phyloP scores from a whole-genome alignment of 1,139 yeast species.

The Hanseniaspora uvarum region DNA sequence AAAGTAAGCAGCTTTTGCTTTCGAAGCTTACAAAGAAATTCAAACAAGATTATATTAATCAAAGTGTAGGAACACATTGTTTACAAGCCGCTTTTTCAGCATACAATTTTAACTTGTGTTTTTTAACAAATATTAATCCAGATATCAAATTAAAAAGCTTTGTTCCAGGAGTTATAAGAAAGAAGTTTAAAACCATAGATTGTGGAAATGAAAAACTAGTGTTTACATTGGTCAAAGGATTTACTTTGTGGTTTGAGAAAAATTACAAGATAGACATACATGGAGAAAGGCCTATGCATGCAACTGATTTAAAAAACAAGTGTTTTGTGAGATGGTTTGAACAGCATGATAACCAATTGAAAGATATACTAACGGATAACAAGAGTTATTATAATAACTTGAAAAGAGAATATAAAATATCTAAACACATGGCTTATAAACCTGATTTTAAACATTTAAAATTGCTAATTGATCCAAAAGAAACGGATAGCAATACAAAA shows the following conservation, averaged over 20 bases:
- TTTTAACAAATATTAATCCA: not conserved
- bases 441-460: not conserved
- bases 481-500: not conserved
- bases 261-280: not conserved
- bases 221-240: conserved; percentile 1
- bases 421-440: not conserved
- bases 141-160: not conserved
- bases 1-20: not conserved
- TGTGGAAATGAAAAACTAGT: not conserved
- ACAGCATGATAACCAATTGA: not conserved
- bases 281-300: conserved; percentile 5
- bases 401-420: not conserved
- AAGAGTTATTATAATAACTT: not conserved
- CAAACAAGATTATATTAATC: conserved; percentile 3
- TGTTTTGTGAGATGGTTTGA: conserved; percentile 5
- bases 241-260: conserved; percentile 7
- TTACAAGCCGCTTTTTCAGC: conserved; percentile 6
- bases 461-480: not conserved
- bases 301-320: not conserved
- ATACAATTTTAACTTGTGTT: not conserved
- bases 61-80: not conserved
- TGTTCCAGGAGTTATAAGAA: conserved; percentile 10
- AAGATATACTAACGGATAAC: not conserved
- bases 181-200: conserved; percentile 6
- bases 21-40: conserved; percentile 4